A percentile compares a stretch with the other conserved stretches of the same genome.
These are phyloP conservation scores for Tetrahymena borealis DNA, from an alignment of 73 alveolate species.

Conservation along the genomic window DNA sequence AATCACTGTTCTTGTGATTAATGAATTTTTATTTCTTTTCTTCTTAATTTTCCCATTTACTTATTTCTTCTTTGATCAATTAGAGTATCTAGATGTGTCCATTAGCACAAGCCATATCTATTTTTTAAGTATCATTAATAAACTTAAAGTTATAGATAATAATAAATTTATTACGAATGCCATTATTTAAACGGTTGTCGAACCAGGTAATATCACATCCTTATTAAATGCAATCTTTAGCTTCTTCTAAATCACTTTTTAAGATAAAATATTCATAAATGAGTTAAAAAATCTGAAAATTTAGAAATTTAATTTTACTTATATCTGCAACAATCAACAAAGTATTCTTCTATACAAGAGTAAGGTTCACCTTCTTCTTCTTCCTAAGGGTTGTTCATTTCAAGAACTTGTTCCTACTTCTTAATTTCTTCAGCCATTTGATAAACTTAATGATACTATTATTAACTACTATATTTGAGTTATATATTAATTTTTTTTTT, in stretches of 20 bases:
- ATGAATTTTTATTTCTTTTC: not conserved
- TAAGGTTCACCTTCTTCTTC: not conserved
- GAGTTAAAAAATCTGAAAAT: not conserved
- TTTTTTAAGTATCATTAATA: not conserved
- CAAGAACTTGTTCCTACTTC: not conserved
- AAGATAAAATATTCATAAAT: not conserved
- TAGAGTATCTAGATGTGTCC: not conserved
- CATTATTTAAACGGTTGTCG: not conserved
- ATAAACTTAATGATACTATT: not conserved
- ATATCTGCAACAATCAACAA: not conserved
- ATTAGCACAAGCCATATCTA: not conserved
- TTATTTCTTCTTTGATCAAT: not conserved
- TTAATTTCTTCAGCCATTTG: slow-evolving; percentile 1
- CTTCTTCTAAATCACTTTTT: not conserved
- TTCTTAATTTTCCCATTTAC: not conserved
- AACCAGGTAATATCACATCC: not conserved
- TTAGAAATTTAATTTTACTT: not conserved
- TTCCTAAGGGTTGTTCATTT: not conserved
- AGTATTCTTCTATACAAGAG: not conserved
- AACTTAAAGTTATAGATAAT: not conserved
- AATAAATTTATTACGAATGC: not conserved
- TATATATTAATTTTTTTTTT: not conserved
- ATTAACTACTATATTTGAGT: not conserved
- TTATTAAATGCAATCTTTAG: not conserved
- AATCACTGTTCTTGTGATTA: not conserved